Percentiles rank a stretch among this genome's conserved stretches.
Evolutionary conservation across 2,329 filamentous ascomycete species (phyloP).

Genomic region (Proliferodiscus dingleyae): DNA sequence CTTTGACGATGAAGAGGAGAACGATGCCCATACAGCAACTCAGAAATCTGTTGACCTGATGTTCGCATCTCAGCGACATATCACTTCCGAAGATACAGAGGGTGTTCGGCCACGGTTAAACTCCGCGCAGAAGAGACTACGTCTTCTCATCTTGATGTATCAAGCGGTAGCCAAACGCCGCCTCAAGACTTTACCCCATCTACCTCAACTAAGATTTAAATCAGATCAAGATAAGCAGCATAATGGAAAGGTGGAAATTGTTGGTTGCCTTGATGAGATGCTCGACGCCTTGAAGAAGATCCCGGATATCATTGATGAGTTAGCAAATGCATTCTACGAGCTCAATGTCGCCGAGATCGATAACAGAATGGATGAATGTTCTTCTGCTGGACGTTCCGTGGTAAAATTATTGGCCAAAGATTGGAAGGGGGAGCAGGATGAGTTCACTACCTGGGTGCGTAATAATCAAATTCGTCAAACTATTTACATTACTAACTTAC

Average conservation of each 20-base stretch:
- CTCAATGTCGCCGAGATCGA: slow-evolving; percentile 56
- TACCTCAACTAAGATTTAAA: slow-evolving; percentile 35
- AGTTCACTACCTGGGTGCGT: slow-evolving; percentile 68
- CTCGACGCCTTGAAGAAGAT: slow-evolving; percentile 53
- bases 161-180: slow-evolving; percentile 65
- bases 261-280: slow-evolving; percentile 49
- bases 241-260: no score
- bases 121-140: slow-evolving; percentile 57
- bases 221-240: slow-evolving; percentile 12
- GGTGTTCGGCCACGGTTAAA: slow-evolving; percentile 62
- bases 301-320: slow-evolving; percentile 64
- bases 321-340: slow-evolving; percentile 70
- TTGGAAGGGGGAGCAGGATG: slow-evolving; percentile 65
- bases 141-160: slow-evolving; percentile 64
- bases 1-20: slow-evolving; percentile 42
- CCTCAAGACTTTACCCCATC: slow-evolving; percentile 52
- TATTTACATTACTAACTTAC: slow-evolving; percentile 4
- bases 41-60: slow-evolving; percentile 63
- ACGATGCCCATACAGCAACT: slow-evolving; percentile 34
- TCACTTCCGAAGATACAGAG: slow-evolving; percentile 60
- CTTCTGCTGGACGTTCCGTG: slow-evolving; percentile 52
- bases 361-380: slow-evolving; percentile 52
- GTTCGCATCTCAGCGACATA: slow-evolving; percentile 56
- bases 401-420: slow-evolving; percentile 50
- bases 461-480: neutral